Base-by-base conservation (phyloP, 805 yeast species). In the Yarrowia deformans region DNA sequence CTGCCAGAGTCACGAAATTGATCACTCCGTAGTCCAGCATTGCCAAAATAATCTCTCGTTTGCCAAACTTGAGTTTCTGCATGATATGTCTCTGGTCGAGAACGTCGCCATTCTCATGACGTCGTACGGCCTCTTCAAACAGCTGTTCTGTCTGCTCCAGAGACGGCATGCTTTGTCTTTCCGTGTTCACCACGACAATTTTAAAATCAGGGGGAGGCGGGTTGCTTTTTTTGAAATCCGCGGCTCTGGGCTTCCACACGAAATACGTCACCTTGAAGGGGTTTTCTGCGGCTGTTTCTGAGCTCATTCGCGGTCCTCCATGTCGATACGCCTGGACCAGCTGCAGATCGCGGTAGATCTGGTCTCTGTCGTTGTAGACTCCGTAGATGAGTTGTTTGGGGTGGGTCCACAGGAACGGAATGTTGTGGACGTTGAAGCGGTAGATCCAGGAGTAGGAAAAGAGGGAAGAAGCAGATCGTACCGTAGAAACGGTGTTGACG, bases 171-270 rank as follows among this genome's bases (percentile, higher is more conserved):
- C 64, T 67, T 76, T 74, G 50, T 73, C 74, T 69, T 71, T 72
- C 69, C 1, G 83, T 79, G 52, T 87, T 84, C 16, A 86, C 82
- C 0, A 91, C 85, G 1, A 85, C 82, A 0, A 94, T 78, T 73
- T 88, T 91, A 75, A 85, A 93, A 76, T 93, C 93, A 1, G 97
- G 97, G n/a, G 67, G 72, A 0, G 77, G 77, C 0, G 97, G 96
- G 29, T 75, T 73, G 42, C 86, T 87, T 73, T 92, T 92, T 70
- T 87, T 88, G 79, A 90, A 93, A 2, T 81, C 78, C 0, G 90
- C 73, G 5, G 74, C 70, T 0, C 66, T 8, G 1, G 98, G 98
- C 76, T 90, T 92, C 97, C 97, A 93, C 2, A 91, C 90, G 73
- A 89, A 83, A 73, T 82, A 93, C 0, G 69, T 34, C 9, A 60